These are phyloP conservation scores for Sporothrix brunneoviolacea DNA, from an alignment of 2,329 filamentous ascomycete genomes.

Conservation along the genomic window DNA sequence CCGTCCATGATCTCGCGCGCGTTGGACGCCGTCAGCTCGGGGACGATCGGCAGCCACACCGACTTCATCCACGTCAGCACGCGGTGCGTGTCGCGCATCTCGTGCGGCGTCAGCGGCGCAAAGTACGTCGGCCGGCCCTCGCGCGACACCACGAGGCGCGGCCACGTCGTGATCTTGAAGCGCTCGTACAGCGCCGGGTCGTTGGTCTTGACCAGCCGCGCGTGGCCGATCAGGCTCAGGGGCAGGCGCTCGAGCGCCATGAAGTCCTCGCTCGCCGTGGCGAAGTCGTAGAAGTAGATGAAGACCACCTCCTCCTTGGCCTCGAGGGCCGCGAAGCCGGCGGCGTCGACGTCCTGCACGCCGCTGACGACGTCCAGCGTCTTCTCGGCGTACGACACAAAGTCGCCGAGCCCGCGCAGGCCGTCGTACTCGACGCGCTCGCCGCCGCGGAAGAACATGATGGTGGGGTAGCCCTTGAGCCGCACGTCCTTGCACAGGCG, in stretches of 20 bases:
- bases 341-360: conserved; percentile 73
- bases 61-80: conserved; percentile 91
- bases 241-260: conserved; percentile 78
- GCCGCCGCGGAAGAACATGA: conserved; percentile 86
- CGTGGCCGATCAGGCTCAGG: conserved; percentile 82
- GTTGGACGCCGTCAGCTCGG: conserved; percentile 85
- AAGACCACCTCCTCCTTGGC: conserved; percentile 94
- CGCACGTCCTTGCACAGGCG: conserved; percentile 88
- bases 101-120: conserved; percentile 74
- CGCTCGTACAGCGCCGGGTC: conserved; percentile 67
- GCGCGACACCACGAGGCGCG: conserved; percentile 80
- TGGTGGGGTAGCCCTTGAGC: conserved; percentile 75
- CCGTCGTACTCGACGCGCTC: conserved; percentile 92
- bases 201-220: conserved; percentile 85
- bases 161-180: conserved; percentile 96
- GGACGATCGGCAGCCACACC: conserved; percentile 93
- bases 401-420: conserved; percentile 83
- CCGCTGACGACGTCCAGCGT: conserved; percentile 71
- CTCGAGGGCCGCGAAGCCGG: conserved; percentile 73
- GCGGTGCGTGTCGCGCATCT: conserved; percentile 81
- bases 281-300: conserved; percentile 94
- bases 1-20: conserved; percentile 92
- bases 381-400: conserved; percentile 79
- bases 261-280: conserved; percentile 89
- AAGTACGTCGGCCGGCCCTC: conserved; percentile 90